A percentile compares a stretch with the other conserved stretches of the same genome.
phyloP scores from a whole-genome alignment of 1,284 basidiomycete species.

The Apiotrichum gracile region DNA sequence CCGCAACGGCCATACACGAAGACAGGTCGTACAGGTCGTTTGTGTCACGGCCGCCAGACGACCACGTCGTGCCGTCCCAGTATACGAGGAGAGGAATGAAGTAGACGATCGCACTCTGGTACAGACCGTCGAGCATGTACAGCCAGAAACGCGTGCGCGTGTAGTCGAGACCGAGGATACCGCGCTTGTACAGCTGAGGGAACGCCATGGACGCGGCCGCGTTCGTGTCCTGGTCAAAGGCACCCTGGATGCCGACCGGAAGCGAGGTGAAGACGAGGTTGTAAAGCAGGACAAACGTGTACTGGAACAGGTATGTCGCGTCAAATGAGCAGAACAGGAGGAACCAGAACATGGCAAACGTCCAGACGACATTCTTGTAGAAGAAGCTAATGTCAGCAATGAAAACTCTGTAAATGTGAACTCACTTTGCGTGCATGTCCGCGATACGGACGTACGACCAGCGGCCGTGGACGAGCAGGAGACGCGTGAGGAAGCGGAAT shows the following conservation, averaged over 20 bases:
- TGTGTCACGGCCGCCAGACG: constrained; percentile 68
- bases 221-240: constrained; percentile 94
- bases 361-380: constrained; percentile 68
- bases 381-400: constrained; percentile 60
- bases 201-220: constrained; percentile 82
- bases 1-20: constrained; percentile 81
- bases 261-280: constrained; percentile 91
- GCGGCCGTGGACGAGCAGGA: constrained; percentile 88
- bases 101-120: constrained; percentile 84
- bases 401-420: background rate
- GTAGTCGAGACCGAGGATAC: constrained; percentile 88
- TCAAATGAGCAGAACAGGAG: constrained; percentile 81
- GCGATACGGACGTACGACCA: constrained; percentile 95
- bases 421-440: constrained; percentile 84
- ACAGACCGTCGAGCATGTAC: constrained; percentile 90
- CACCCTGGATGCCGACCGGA: constrained; percentile 84
- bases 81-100: constrained; percentile 80
- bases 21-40: constrained; percentile 81
- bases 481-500: constrained; percentile 86
- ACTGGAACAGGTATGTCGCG: constrained; percentile 91
- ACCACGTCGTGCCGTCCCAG: constrained; percentile 57
- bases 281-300: constrained; percentile 85
- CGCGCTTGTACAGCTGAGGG: constrained; percentile 88
- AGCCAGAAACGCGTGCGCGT: constrained; percentile 87
- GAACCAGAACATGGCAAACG: constrained; percentile 85